Evolutionary conservation across 164 flowering plant genomes (phyloP).

Genomic region (Echeveria elegans): DNA sequence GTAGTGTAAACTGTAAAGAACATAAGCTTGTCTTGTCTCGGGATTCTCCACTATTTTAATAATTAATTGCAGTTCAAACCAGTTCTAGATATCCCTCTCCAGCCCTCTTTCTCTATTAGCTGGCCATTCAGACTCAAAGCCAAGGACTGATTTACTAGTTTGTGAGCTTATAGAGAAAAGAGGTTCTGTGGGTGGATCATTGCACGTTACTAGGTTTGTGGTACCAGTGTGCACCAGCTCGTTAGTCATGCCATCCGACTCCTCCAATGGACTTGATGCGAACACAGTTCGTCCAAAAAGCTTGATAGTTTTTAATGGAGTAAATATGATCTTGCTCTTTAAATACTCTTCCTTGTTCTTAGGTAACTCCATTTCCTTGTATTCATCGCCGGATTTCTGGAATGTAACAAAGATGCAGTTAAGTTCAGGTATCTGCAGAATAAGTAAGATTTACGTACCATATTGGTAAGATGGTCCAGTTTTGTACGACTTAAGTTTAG

Average conservation of each 20-base stretch:
- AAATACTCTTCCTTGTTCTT: slow-evolving; percentile 12
- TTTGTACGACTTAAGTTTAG: too few relatives aligned
- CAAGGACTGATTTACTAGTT: slow-evolving; percentile 7
- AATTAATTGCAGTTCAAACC: slow-evolving; percentile 16
- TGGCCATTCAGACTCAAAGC: slow-evolving; percentile 10
- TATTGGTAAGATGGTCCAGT: too few relatives aligned
- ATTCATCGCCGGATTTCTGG: background rate
- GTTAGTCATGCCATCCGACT: slow-evolving; percentile 1
- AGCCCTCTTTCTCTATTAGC: slow-evolving; percentile 8
- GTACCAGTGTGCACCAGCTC: background rate
- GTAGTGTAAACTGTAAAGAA: slow-evolving; percentile 11
- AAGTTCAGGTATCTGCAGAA: background rate
- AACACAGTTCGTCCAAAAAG: slow-evolving; percentile 39
- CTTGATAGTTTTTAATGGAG: slow-evolving; percentile 22
- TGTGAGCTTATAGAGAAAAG: background rate
- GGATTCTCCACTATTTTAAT: slow-evolving; percentile 11
- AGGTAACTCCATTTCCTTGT: background rate
- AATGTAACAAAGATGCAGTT: background rate
- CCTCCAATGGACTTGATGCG: slow-evolving; percentile 15
- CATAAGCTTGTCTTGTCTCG: slow-evolving; percentile 16
- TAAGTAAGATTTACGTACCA: too few relatives aligned
- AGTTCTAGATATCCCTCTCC: slow-evolving; percentile 17
- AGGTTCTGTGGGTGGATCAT: background rate
- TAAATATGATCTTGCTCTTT: background rate
- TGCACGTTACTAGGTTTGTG: background rate